Evolutionary conservation across 106 monocot species (phyloP), one percentile per base, ranked within the genome.

Genomic region (Platanthera zijinensis): DNA sequence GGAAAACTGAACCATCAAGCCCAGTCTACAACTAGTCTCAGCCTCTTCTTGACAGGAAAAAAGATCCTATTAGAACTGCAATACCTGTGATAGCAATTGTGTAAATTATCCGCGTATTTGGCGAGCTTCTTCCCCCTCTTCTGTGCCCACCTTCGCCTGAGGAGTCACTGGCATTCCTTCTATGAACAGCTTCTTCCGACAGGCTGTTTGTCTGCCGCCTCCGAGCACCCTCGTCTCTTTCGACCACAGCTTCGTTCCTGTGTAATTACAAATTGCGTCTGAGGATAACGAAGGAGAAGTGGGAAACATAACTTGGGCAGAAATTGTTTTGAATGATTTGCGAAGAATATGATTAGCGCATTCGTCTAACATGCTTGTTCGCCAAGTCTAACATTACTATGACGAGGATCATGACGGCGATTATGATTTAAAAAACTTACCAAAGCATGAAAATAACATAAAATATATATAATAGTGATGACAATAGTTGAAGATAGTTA

Each of bases 71-170:
- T 5, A 91, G 77, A 66, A 91, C 80, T 19, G 91, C 89, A 64
- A 82, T 69, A 25, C 94, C 94, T 10, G 91, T 84, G 52, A 94
- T 18, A 32, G 88, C 90, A 72, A 91, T 80, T 1, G 94, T 91
- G 18, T 89, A 70, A 0, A 94, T 22, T 51, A 89, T 7, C 47
- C 77, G 79, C 78, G 80, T 89, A 30, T 83, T 77, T 12, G 81
- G 72, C 64, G 80, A 53, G 76, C 61, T 82, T 51, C 63, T 75
- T 50, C 79, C 74, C 47, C 51, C 80, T 50, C 75, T 80, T 79
- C 83, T 78, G 12, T 56, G 71, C 21, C 59, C 78, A 8, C 72
- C 67, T 49, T 81, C 85, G 77, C 72, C 83, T 7, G 17, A 5
- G 4, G 67, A 39, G 32, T 67, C 70, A n/a, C 8, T 15, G 7